Percentiles rank a stretch among this genome's conserved stretches.
phyloP scores from a whole-genome alignment of 2,329 filamentous ascomycete genomes.

The Talaromyces sp. region DNA sequence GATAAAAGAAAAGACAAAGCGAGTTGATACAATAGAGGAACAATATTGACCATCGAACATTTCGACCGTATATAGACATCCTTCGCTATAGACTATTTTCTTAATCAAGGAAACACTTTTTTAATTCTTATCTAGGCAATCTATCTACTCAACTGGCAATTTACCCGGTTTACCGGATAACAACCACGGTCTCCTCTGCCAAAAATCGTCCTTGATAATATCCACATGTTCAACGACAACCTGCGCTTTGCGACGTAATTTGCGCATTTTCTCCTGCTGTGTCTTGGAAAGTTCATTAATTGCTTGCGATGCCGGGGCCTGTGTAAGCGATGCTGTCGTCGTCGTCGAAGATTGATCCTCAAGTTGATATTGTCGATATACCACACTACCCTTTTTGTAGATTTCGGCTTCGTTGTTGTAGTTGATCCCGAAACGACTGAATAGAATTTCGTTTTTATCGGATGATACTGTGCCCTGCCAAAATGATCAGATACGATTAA shows the following conservation, averaged over 20 bases:
- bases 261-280: slow-evolving; percentile 78
- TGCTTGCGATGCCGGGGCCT: slow-evolving; percentile 32
- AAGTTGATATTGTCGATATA: slow-evolving; percentile 79
- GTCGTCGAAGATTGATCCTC: slow-evolving; percentile 53
- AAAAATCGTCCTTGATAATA: slow-evolving; percentile 93
- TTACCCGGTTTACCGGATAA: slow-evolving; percentile 68
- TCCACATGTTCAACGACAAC: slow-evolving; percentile 83
- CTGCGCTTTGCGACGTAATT: slow-evolving; percentile 71
- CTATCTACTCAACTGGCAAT: slow-evolving; percentile 50
- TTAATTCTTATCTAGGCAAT: too few relatives aligned
- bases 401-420: slow-evolving; percentile 96
- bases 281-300: slow-evolving; percentile 61
- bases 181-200: slow-evolving; percentile 80
- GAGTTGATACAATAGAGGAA: too few relatives aligned
- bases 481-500: background rate
- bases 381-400: slow-evolving; percentile 85
- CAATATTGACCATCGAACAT: background rate
- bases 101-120: background rate
- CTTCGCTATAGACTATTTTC: slow-evolving; percentile 13
- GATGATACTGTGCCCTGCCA: slow-evolving; percentile 69
- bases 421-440: slow-evolving; percentile 82
- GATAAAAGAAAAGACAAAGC: slow-evolving; percentile 13
- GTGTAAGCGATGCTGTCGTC: slow-evolving; percentile 44
- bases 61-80: slow-evolving; percentile 9
- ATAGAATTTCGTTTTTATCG: slow-evolving; percentile 96